Conservation (phyloP, 495 filamentous ascomycete genomes). For the Neurospora sp. region DNA sequence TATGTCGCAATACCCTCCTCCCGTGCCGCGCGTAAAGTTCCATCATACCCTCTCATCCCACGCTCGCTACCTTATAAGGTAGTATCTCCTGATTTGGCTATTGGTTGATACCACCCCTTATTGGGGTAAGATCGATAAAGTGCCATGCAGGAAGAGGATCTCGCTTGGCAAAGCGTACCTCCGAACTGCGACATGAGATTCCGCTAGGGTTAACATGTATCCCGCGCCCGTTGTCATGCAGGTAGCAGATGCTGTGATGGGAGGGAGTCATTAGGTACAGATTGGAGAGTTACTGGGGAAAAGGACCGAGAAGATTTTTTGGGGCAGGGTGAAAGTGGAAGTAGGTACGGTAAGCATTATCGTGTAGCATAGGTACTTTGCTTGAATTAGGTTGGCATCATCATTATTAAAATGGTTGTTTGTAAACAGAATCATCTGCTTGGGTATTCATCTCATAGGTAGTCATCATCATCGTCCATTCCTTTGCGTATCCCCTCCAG, state of each 20-base stretch:
- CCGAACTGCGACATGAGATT: neutral
- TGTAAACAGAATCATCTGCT: neutral
- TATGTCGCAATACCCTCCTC: neutral
- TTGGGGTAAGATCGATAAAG: neutral
- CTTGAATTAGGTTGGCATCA: neutral
- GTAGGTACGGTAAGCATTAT: too few species aligned
- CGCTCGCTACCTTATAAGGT: neutral
- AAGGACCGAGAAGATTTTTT: neutral
- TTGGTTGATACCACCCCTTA: neutral
- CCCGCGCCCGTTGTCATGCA: neutral
- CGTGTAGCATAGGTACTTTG: neutral
- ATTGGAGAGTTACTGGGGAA: neutral
- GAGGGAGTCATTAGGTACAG: neutral
- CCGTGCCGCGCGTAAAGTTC: neutral
- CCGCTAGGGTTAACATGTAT: neutral
- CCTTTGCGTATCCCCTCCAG: neutral
- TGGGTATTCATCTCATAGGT: neutral
- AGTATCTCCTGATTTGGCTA: neutral
- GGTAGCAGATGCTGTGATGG: neutral
- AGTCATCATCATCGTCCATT: neutral
- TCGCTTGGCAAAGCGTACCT: neutral
- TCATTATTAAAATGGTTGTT: neutral
- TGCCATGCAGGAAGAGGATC: neutral
- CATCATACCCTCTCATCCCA: neutral
- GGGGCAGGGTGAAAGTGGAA: neutral